phyloP scores from a whole-genome alignment of 1,284 basidiomycete species.

The Boletus smithii region DNA sequence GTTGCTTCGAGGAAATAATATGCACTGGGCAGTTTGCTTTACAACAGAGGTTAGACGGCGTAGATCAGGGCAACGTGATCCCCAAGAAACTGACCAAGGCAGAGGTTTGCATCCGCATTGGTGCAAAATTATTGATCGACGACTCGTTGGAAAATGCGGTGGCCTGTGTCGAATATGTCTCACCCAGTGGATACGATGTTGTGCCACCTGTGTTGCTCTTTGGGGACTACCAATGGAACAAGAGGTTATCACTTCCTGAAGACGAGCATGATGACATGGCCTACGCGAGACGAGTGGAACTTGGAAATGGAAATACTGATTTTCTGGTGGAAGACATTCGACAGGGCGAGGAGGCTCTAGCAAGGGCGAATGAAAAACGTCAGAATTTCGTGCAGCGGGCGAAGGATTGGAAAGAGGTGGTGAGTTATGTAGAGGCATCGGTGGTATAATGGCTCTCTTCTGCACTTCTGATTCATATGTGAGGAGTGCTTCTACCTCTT shows the following conservation, averaged over 20 bases:
- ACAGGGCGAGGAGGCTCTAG: constrained; percentile 17
- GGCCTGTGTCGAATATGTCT: constrained; percentile 43
- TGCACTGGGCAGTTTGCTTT: constrained; percentile 71
- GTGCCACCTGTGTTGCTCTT: constrained; percentile 63
- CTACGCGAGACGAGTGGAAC: constrained; percentile 53
- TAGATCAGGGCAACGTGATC: constrained; percentile 39
- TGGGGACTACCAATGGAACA: constrained; percentile 77
- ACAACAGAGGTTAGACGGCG: constrained; percentile 27
- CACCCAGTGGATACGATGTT: constrained; percentile 19
- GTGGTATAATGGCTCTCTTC: neutral
- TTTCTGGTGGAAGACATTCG: constrained; percentile 56
- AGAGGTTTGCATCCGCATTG: constrained; percentile 63
- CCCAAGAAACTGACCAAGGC: constrained; percentile 66
- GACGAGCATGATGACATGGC: constrained; percentile 53
- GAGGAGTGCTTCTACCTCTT: too few relatives aligned
- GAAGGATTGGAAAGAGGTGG: constrained; percentile 54
- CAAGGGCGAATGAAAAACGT: constrained; percentile 34
- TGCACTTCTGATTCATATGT: too few relatives aligned
- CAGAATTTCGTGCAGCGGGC: constrained; percentile 44
- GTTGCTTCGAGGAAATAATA: constrained; percentile 63
- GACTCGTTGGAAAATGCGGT: constrained; percentile 78
- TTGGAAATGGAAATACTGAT: constrained; percentile 43
- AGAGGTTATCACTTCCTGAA: constrained; percentile 40
- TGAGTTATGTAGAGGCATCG: constrained; percentile 32
- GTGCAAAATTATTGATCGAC: constrained; percentile 68